Base-by-base conservation (phyloP, 1,284 basidiomycete species). In the Microbotryum silenes-acaulis region DNA sequence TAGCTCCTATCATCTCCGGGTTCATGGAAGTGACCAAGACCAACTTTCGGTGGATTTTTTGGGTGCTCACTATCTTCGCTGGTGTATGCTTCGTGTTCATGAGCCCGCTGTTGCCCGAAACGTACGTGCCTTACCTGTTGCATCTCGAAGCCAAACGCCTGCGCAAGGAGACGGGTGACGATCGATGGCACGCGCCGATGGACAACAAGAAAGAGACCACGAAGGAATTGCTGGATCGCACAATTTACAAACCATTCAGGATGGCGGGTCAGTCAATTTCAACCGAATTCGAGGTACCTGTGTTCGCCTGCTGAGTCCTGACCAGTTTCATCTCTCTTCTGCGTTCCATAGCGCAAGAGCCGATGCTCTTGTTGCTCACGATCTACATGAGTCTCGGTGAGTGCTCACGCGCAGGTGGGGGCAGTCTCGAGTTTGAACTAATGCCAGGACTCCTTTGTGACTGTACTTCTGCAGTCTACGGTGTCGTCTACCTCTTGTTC, bases 331-430 rank as follows among this genome's bases (percentile, higher is more conserved):
- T 27, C 27, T 27, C 27, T 27, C 27, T 6, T 27, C 27, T 37
- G 37, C 37, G 12, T 12, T 16, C 14, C 37, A 66, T 90, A 42
- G 79, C 83, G 61, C 76, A 77, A n/a, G 89, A 91, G 72, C 88
- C 88, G 0, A 89, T 91, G 82, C 76, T 91, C 10, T 75, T 86
- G 10, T 81, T 83, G 12, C 76, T 87, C 48, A 89, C 87, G 3
- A 37, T 64, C 29, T 64, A 64, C 60, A 48, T 63, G 58, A 55
- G 49, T 10, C 50, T 64, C 27, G 27, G 27, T 27, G 27, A 27
- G 27, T 27, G 27, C 27, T 27, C 27, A 27, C 27, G 27, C 27
- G 27, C 27, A 27, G 27, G 27, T 27, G 27, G 27, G 27, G 27
- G 27, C 27, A 27, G 27, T 27, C 27, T 27, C 27, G 27, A 27